A percentile compares a stretch with the other conserved stretches of the same genome.
Evolutionary conservation across 225 moss, liverwort and hornwort species (phyloP).

Genomic region (Bryoerythrophyllum caledonicum): DNA sequence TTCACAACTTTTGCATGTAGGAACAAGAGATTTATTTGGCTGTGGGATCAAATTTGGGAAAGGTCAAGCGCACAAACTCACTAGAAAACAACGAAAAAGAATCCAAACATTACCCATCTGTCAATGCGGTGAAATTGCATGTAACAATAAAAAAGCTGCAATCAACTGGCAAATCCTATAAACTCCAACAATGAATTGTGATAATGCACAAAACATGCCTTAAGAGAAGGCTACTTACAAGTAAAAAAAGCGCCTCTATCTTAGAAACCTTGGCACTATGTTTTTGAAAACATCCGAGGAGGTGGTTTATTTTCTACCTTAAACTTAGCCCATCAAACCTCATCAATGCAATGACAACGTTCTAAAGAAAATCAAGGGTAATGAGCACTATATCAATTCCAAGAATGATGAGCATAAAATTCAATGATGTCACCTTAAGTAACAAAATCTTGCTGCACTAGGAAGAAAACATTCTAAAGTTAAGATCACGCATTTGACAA

Average conservation of each 20-base stretch:
- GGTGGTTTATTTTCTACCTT: background rate
- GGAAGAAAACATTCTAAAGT: background rate
- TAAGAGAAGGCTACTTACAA: too few species aligned
- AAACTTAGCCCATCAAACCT: background rate
- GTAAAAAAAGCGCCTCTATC: constrained; percentile 37
- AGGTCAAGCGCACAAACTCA: constrained; percentile 27
- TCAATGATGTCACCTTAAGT: constrained; percentile 38
- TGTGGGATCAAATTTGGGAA: too few species aligned
- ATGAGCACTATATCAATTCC: too few species aligned
- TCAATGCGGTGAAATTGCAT: constrained; percentile 40
- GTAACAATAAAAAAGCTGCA: constrained; percentile 38
- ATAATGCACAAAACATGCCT: background rate
- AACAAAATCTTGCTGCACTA: constrained; percentile 40
- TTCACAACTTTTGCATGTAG: too few species aligned
- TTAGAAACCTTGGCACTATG: constrained; percentile 41
- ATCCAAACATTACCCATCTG: constrained; percentile 47
- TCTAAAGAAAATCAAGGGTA: too few species aligned
- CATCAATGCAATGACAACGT: too few species aligned
- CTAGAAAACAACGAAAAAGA: constrained; percentile 40
- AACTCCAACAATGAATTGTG: background rate
- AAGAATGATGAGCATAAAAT: too few species aligned
- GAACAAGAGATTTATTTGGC: too few species aligned
- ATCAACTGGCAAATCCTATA: background rate
- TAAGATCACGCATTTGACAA: background rate
- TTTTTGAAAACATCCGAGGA: background rate